A percentile compares a stretch with the other conserved stretches of the same genome.
These are phyloP conservation scores for Orbilia brochopaga DNA, from an alignment of 2,329 filamentous ascomycete genomes.

Conservation along the genomic window DNA sequence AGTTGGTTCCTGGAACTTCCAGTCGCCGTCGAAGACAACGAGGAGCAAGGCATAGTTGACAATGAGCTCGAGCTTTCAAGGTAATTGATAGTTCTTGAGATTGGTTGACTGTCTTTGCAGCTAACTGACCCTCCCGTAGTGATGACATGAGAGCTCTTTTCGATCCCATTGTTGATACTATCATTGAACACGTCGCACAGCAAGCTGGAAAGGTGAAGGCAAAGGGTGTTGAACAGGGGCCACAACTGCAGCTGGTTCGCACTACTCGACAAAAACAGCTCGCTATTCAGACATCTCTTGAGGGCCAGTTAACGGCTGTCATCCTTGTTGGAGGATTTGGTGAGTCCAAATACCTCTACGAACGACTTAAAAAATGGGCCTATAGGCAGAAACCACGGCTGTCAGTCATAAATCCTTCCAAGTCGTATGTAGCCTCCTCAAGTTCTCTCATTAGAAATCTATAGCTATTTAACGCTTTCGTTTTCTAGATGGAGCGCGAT, in stretches of 20 bases:
- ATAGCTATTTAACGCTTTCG: neutral
- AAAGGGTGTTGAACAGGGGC: neutral
- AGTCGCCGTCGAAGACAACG: slow-evolving; percentile 18
- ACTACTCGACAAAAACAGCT: neutral
- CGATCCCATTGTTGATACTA: slow-evolving; percentile 43
- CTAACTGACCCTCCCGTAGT: neutral
- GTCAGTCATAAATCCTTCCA: slow-evolving; percentile 20
- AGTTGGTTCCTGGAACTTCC: slow-evolving; percentile 40
- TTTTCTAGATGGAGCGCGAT: slow-evolving; percentile 25
- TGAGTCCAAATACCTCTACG: slow-evolving; percentile 22
- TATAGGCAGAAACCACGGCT: neutral
- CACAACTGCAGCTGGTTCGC: neutral
- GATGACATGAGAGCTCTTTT: slow-evolving; percentile 49
- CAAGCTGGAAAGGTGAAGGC: slow-evolving; percentile 25
- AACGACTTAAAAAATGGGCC: slow-evolving; percentile 18
- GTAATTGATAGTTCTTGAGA: slow-evolving; percentile 1
- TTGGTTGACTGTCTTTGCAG: neutral
- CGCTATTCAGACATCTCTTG: neutral
- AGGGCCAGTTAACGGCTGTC: slow-evolving; percentile 20
- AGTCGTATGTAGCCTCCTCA: slow-evolving; percentile 22
- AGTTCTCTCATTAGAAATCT: neutral
- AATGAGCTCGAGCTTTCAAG: slow-evolving; percentile 24
- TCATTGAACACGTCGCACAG: slow-evolving; percentile 42
- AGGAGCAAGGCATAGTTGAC: slow-evolving; percentile 12
- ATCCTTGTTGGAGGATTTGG: slow-evolving; percentile 35